Evolutionary conservation across 2,329 filamentous ascomycete species (phyloP).

Genomic region (Colletotrichum sp.): DNA sequence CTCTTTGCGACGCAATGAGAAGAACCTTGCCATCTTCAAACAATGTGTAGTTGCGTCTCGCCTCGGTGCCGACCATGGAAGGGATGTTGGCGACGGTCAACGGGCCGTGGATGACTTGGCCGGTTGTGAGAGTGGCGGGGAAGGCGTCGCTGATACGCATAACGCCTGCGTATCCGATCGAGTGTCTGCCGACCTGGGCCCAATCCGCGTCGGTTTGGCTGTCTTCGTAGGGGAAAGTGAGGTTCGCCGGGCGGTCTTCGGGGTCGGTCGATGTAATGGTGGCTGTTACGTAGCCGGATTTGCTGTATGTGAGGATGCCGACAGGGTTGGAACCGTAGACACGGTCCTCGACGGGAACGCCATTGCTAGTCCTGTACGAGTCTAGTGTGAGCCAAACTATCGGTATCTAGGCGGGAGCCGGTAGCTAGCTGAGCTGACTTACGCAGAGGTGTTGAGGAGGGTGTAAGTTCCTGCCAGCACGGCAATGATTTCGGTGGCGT

Average conservation of each 20-base stretch:
- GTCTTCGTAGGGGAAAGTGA: conserved; percentile 25
- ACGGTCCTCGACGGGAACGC: conserved; percentile 17
- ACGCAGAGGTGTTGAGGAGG: conserved; percentile 21
- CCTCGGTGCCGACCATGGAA: conserved; percentile 25
- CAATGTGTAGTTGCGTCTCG: conserved; percentile 25
- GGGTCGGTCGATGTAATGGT: conserved; percentile 30
- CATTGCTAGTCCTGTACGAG: conserved; percentile 3
- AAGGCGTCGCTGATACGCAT: conserved; percentile 26
- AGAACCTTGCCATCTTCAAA: conserved; percentile 11
- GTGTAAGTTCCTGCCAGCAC: conserved; percentile 19
- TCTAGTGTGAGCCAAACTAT: background rate
- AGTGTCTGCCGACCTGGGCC: conserved; percentile 30
- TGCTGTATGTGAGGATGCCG: conserved; percentile 30
- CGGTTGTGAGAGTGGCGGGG: conserved; percentile 17
- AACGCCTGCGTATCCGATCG: conserved; percentile 28
- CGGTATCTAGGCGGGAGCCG: fast-evolving
- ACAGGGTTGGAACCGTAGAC: conserved; percentile 24
- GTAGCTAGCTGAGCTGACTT: background rate
- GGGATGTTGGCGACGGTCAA: conserved; percentile 28
- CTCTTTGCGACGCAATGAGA: conserved; percentile 10
- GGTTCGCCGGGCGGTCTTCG: conserved; percentile 25
- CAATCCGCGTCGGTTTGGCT: conserved; percentile 30
- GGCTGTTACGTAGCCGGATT: conserved; percentile 29
- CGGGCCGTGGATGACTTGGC: conserved; percentile 31
- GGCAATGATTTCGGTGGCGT: conserved; percentile 18